phyloP scores from a whole-genome alignment of 2,329 filamentous ascomycete species.

The Microdochium nivale region DNA sequence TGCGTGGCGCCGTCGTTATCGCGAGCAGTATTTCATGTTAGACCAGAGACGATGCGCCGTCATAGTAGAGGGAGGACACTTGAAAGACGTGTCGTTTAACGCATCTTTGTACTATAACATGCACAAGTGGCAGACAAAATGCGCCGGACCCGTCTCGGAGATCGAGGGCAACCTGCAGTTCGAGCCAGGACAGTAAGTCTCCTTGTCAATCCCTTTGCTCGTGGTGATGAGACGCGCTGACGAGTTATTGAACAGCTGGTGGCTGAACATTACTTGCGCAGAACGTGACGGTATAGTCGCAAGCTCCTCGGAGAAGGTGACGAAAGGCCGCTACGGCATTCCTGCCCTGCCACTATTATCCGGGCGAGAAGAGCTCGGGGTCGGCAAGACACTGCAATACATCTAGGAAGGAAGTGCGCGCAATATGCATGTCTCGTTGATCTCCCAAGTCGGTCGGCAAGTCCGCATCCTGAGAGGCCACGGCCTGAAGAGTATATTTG shows the following conservation, averaged over 20 bases:
- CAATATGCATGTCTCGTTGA: constrained; percentile 39
- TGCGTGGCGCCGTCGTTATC: constrained; percentile 35
- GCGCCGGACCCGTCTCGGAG: constrained; percentile 25
- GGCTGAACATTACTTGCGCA: constrained; percentile 47
- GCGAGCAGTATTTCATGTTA: constrained; percentile 33
- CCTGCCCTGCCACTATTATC: constrained; percentile 40
- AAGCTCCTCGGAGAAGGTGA: constrained; percentile 32
- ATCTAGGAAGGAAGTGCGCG: constrained; percentile 30
- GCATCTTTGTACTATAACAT: constrained; percentile 17
- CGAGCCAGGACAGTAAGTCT: constrained; percentile 38
- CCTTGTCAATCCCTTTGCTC: no score
- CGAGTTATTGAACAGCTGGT: constrained; percentile 37
- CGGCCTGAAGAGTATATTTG: constrained; percentile 38
- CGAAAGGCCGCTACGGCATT: constrained; percentile 35
- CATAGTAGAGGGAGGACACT: constrained; percentile 25
- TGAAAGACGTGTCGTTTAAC: constrained; percentile 32
- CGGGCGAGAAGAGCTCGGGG: constrained; percentile 37
- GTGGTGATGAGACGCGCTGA: constrained; percentile 8
- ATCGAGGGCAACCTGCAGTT: constrained; percentile 31
- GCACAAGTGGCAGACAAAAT: constrained; percentile 27
- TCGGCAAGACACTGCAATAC: constrained; percentile 29
- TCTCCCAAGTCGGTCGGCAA: constrained; percentile 38
- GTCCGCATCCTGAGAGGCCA: constrained; percentile 46
- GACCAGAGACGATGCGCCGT: constrained; percentile 31
- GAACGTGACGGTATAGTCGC: constrained; percentile 45